Conservation (phyloP, 1,284 basidiomycete genomes). For the Trametes pubescens region DNA sequence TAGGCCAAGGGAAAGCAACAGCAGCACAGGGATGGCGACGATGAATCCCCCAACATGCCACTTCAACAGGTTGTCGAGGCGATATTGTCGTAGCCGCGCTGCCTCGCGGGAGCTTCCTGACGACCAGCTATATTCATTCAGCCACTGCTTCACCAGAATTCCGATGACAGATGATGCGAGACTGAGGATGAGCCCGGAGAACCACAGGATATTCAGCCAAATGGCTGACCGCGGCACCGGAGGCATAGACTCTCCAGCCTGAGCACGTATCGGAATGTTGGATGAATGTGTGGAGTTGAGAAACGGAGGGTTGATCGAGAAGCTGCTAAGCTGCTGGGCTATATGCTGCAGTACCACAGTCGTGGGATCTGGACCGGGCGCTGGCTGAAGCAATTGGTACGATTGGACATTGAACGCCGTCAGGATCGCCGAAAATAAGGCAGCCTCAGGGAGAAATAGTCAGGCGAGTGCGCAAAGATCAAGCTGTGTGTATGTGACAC, state of each 20-base stretch:
- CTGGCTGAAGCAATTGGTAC: background rate
- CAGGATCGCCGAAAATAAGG: background rate
- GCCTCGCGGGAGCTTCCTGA: conserved; percentile 1
- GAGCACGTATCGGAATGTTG: background rate
- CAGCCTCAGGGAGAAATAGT: background rate
- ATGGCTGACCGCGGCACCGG: conserved; percentile 40
- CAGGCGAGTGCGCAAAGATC: no score
- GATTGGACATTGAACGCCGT: conserved; percentile 1
- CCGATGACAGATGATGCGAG: conserved; percentile 2
- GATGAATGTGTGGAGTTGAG: background rate
- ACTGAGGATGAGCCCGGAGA: conserved; percentile 9
- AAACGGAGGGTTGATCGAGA: background rate
- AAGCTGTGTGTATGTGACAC: background rate
- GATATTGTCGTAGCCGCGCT: conserved; percentile 9
- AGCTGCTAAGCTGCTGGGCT: background rate
- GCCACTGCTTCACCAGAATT: conserved; percentile 14
- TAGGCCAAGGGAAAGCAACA: conserved; percentile 9
- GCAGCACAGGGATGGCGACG: conserved; percentile 10
- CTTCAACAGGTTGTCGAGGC: conserved; percentile 2
- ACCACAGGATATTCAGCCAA: conserved; percentile 40
- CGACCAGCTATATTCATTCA: background rate
- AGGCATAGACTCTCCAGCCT: background rate
- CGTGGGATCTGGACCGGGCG: background rate
- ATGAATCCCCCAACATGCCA: conserved; percentile 14
- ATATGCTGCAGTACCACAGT: background rate